These are phyloP conservation scores for Salvia miltiorrhiza DNA, from an alignment of 257 asterid species.

Conservation along the genomic window DNA sequence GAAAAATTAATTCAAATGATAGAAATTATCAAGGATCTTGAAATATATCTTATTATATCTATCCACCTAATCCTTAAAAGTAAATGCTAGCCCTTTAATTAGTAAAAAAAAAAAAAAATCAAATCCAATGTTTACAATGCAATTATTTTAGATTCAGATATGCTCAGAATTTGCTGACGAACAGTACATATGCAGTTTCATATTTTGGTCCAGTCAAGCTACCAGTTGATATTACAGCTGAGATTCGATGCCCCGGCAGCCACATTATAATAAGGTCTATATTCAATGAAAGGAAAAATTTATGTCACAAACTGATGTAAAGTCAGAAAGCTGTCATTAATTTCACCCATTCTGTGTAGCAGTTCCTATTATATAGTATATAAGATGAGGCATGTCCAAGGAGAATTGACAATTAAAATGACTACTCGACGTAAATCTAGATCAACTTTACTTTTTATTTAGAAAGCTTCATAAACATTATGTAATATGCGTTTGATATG, in stretches of 20 bases:
- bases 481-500: too few species aligned
- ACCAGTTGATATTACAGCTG: background rate
- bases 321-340: background rate
- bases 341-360: background rate
- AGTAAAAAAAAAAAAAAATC: too few species aligned
- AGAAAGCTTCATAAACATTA: background rate
- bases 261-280: background rate
- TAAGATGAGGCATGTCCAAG: background rate
- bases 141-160: background rate
- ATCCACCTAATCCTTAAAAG: too few species aligned
- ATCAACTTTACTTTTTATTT: background rate
- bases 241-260: background rate
- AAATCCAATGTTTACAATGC: too few species aligned
- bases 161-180: background rate
- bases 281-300: background rate
- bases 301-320: background rate
- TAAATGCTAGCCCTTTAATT: too few species aligned
- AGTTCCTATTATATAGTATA: too few species aligned
- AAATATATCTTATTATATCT: too few species aligned
- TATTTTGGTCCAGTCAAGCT: background rate
- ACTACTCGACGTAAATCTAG: background rate
- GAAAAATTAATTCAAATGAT: too few species aligned
- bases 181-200: background rate
- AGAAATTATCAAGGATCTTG: too few species aligned
- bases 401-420: background rate